phyloP scores from a whole-genome alignment of 768 basidiomycete genomes.

The Sarcomyxa edulis region DNA sequence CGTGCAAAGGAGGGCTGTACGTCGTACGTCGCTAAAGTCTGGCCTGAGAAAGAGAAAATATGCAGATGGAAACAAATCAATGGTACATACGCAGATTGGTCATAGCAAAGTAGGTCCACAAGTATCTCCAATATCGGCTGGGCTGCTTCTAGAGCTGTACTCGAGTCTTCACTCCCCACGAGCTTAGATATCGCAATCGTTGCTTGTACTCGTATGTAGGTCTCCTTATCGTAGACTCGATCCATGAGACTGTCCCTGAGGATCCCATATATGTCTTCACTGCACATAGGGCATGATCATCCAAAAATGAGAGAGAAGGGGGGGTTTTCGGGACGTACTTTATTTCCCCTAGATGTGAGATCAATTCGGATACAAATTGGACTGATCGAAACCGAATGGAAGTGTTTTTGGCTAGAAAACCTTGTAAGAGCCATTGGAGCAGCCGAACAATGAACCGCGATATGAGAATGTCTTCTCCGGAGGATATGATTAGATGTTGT shows the following conservation, averaged over 20 bases:
- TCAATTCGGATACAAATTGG: slow-evolving; percentile 81
- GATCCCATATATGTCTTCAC: slow-evolving; percentile 74
- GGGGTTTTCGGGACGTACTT: slow-evolving; percentile 69
- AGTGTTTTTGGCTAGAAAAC: slow-evolving; percentile 91
- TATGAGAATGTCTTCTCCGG: slow-evolving; percentile 61
- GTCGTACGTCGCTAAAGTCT: slow-evolving; percentile 85
- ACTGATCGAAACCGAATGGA: slow-evolving; percentile 76
- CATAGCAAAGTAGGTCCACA: slow-evolving; percentile 62
- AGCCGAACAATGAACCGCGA: slow-evolving; percentile 66
- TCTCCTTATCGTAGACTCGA: slow-evolving; percentile 84
- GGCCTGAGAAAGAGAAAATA: background rate
- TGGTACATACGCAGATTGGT: slow-evolving; percentile 68
- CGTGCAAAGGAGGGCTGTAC: slow-evolving; percentile 77
- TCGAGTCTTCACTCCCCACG: slow-evolving; percentile 64
- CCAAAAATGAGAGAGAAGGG: background rate
- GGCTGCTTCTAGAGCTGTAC: slow-evolving; percentile 39
- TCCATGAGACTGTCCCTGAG: slow-evolving; percentile 69
- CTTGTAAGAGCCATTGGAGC: slow-evolving; percentile 70
- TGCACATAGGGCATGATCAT: slow-evolving; percentile 25
- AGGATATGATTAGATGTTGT: too few species aligned
- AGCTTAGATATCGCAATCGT: slow-evolving; percentile 76
- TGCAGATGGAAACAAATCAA: slow-evolving; percentile 6
- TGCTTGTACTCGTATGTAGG: slow-evolving; percentile 78
- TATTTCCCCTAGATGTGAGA: slow-evolving; percentile 80
- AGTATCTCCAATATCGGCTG: slow-evolving; percentile 60